Evolutionary conservation across 164 flowering plant species (phyloP).

Genomic region (Buxus sempervirens): DNA sequence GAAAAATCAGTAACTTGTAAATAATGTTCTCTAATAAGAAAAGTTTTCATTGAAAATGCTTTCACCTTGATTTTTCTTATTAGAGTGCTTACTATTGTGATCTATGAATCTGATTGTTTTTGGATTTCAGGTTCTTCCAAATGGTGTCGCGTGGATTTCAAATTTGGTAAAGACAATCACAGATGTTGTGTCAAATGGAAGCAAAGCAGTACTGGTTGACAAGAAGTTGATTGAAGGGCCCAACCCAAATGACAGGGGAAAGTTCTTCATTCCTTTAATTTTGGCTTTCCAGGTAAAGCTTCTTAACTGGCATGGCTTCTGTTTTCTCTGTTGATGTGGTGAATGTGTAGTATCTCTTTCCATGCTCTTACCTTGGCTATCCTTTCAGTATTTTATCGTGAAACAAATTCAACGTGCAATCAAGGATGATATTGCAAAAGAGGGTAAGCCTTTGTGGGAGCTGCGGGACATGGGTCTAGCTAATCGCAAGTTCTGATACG

Average conservation of each 20-base stretch:
- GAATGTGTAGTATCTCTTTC: not conserved
- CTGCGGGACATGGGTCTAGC: slow-evolving; percentile 42
- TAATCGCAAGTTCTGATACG: slow-evolving; percentile 31
- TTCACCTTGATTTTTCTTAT: too few relatives aligned
- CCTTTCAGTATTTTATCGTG: slow-evolving; percentile 59
- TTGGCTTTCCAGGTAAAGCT: slow-evolving; percentile 61
- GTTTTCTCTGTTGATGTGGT: not conserved
- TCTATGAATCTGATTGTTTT: not conserved
- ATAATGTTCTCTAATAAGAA: too few relatives aligned
- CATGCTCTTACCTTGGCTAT: slow-evolving; percentile 8
- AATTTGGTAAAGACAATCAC: slow-evolving; percentile 60
- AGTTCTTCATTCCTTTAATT: slow-evolving; percentile 66
- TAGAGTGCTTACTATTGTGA: not conserved
- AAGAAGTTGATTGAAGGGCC: slow-evolving; percentile 87
- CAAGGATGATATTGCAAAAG: slow-evolving; percentile 48
- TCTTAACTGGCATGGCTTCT: not conserved
- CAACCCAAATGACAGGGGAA: slow-evolving; percentile 70
- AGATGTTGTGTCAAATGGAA: slow-evolving; percentile 60
- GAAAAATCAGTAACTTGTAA: too few relatives aligned
- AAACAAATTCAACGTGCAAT: slow-evolving; percentile 51
- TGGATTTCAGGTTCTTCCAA: slow-evolving; percentile 69
- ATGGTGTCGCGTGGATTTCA: slow-evolving; percentile 85
- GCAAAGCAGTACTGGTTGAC: slow-evolving; percentile 69
- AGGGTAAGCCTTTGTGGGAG: slow-evolving; percentile 57
- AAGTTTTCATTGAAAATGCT: too few relatives aligned